These are phyloP conservation scores for Dactylellina sp. DNA, from an alignment of 2,329 filamentous ascomycete genomes.

Conservation along the genomic window DNA sequence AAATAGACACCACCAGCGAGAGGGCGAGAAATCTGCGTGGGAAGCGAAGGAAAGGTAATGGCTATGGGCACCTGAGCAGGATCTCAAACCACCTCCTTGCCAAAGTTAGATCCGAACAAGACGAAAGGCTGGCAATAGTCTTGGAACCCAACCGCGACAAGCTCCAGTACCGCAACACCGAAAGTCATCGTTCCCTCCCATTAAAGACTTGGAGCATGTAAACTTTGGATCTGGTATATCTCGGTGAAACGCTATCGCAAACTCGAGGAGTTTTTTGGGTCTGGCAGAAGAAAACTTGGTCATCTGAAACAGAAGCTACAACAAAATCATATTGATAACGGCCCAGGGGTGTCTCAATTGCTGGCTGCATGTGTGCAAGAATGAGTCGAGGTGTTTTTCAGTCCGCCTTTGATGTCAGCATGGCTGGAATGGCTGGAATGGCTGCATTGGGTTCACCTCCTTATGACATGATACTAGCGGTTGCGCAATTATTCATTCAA, in stretches of 20 bases:
- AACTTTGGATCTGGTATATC: conserved; percentile 5
- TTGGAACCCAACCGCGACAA: conserved; percentile 37
- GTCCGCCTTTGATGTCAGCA: conserved; percentile 50
- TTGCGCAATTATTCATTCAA: conserved; percentile 56
- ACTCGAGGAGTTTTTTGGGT: neutral
- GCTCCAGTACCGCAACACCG: conserved; percentile 34
- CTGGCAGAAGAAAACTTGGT: conserved; percentile 29
- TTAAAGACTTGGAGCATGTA: neutral
- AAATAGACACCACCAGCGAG: conserved; percentile 55
- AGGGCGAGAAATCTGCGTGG: conserved; percentile 28
- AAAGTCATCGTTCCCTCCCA: conserved; percentile 32
- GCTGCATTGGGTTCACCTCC: conserved; percentile 17
- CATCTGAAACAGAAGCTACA: conserved; percentile 50
- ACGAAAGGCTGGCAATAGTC: no score
- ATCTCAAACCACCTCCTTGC: conserved; percentile 56
- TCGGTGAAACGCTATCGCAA: conserved; percentile 36
- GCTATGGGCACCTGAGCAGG: conserved; percentile 24
- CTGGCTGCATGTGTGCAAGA: conserved; percentile 39
- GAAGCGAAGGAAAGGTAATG: neutral
- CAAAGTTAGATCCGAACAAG: conserved; percentile 33
- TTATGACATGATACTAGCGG: conserved; percentile 51
- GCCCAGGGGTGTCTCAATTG: conserved; percentile 49
- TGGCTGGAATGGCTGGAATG: conserved; percentile 54
- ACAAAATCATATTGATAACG: conserved; percentile 20
- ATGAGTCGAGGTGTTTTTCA: conserved; percentile 34